phyloP scores from a whole-genome alignment of 768 basidiomycete genomes.

The Trametes gibbosa region DNA sequence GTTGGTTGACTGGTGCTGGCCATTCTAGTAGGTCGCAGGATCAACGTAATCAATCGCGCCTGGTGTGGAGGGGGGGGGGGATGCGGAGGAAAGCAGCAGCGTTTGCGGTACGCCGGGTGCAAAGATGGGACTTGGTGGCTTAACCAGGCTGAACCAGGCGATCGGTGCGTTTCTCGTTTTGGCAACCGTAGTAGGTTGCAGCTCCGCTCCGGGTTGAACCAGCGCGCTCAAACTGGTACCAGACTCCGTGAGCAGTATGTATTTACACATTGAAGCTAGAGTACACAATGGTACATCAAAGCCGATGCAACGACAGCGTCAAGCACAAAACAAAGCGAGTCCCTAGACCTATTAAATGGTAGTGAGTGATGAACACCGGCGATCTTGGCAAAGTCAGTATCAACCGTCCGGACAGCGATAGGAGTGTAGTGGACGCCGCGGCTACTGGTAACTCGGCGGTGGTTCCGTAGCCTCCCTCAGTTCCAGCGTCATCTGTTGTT shows the following conservation, averaged over 20 bases:
- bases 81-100: no score
- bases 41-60: no score
- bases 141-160: background rate
- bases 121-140: background rate
- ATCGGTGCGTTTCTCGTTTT: background rate
- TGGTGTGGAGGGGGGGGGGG: background rate
- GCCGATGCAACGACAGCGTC: no score
- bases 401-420: no score
- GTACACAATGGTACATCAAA: no score
- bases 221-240: background rate
- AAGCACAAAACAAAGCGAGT: no score
- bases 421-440: no score
- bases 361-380: background rate
- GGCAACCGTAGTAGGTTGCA: background rate
- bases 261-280: no score
- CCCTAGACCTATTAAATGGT: background rate
- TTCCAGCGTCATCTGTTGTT: constrained; percentile 3
- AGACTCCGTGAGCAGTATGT: background rate
- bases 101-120: no score
- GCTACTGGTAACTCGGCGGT: background rate
- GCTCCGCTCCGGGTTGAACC: no score
- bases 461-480: constrained; percentile 3
- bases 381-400: no score
- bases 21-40: background rate
- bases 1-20: background rate